Conservation (phyloP, 148 eudicot genomes). For the Camellia japonica region DNA sequence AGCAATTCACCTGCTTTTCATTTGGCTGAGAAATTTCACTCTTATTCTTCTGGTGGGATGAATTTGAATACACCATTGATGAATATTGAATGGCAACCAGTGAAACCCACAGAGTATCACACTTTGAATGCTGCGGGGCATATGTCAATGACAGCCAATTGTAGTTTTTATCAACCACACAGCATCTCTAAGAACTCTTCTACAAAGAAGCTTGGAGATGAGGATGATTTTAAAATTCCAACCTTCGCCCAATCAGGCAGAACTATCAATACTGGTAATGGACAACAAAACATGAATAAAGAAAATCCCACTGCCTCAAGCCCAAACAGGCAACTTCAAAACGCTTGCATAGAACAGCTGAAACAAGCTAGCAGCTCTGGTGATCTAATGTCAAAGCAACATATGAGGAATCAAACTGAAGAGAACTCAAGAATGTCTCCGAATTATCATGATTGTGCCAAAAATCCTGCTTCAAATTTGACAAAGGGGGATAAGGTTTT, state of each 20-base stretch:
- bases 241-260: constrained; percentile 11
- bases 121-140: constrained; percentile 5
- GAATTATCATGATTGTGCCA: neutral
- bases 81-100: constrained; percentile 10
- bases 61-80: constrained; percentile 10
- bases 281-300: constrained; percentile 12
- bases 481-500: constrained; percentile 4
- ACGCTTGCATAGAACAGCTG: constrained; percentile 6
- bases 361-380: neutral
- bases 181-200: constrained; percentile 8
- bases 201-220: constrained; percentile 19
- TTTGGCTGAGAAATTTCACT: constrained; percentile 23
- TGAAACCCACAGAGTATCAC: constrained; percentile 13
- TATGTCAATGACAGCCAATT: constrained; percentile 6
- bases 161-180: constrained; percentile 13
- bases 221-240: constrained; percentile 20
- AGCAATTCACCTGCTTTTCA: constrained; percentile 24
- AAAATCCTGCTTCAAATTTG: constrained; percentile 11
- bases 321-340: constrained; percentile 12
- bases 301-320: constrained; percentile 1
- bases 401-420: constrained; percentile 5
- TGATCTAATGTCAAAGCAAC: constrained; percentile 7
- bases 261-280: constrained; percentile 6
- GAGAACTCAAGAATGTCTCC: neutral
- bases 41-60: constrained; percentile 17